These are phyloP conservation scores for Podochytrium sp. DNA, from an alignment of 192 early-diverging fungal species.

Conservation along the genomic window DNA sequence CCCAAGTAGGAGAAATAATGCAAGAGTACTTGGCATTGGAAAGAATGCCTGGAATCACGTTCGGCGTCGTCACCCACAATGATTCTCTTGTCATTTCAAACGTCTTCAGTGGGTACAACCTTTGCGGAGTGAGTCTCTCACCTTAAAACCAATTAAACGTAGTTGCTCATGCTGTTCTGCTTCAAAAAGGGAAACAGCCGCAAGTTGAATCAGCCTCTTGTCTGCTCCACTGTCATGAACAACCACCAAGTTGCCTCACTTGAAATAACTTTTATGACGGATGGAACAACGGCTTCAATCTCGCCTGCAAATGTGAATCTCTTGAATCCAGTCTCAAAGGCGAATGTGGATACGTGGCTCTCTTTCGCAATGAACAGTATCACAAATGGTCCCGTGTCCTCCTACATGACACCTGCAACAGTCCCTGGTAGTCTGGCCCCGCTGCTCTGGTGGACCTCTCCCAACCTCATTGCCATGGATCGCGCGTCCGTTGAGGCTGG, in stretches of 20 bases:
- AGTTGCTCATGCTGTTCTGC: not conserved
- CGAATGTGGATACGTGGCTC: not conserved
- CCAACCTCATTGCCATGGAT: slow-evolving; percentile 24
- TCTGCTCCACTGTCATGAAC: slow-evolving; percentile 14
- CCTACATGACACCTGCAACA: slow-evolving; percentile 4
- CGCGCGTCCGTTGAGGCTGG: slow-evolving; percentile 20
- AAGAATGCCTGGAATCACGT: not conserved
- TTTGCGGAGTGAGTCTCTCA: not conserved
- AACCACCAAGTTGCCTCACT: slow-evolving; percentile 9
- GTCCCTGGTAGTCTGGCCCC: slow-evolving; percentile 26
- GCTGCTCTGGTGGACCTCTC: slow-evolving; percentile 28
- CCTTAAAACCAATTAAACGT: too few relatives aligned
- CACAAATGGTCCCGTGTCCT: not conserved
- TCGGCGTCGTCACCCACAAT: not conserved
- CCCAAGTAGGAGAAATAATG: not conserved
- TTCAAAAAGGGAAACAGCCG: too few relatives aligned
- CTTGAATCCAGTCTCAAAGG: not conserved
- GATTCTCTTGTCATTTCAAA: slow-evolving; percentile 5
- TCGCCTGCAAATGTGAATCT: not conserved
- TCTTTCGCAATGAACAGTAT: not conserved
- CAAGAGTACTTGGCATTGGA: not conserved
- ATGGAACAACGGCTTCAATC: slow-evolving; percentile 29
- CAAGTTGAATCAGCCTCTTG: not conserved
- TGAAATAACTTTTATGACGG: slow-evolving; percentile 11
- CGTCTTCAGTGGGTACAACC: slow-evolving; percentile 5